phyloP scores from a whole-genome alignment of 345 rosid species.

The Arabidopsis arenosa region DNA sequence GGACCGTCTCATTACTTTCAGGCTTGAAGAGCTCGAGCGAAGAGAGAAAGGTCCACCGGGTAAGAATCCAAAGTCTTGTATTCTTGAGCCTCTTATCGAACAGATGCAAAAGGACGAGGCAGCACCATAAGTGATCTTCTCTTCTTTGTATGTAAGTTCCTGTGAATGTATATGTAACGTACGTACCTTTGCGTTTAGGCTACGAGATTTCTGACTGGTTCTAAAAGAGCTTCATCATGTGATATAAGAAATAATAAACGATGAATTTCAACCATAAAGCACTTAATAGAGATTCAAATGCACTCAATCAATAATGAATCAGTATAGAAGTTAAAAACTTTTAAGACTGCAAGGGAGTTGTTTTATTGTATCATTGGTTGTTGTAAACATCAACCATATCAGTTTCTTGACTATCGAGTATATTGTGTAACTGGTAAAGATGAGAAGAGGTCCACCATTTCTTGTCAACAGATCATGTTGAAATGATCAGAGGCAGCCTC shows the following conservation, averaged over 20 bases:
- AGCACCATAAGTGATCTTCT: constrained; percentile 24
- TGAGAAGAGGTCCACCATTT: constrained; percentile 17
- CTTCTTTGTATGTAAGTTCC: constrained; percentile 6
- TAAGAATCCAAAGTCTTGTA: constrained; percentile 76
- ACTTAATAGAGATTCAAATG: not conserved
- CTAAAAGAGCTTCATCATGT: constrained; percentile 32
- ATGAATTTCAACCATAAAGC: constrained; percentile 23
- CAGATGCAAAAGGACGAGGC: constrained; percentile 43
- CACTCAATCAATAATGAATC: constrained; percentile 20
- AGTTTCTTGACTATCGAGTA: constrained; percentile 34
- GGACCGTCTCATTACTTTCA: constrained; percentile 79
- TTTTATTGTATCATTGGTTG: constrained; percentile 4
- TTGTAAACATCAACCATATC: constrained; percentile 32
- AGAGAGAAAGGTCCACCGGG: constrained; percentile 87
- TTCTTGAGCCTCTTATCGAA: constrained; percentile 62
- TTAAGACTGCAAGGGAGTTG: constrained; percentile 1
- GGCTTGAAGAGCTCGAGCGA: constrained; percentile 81
- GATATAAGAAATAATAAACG: constrained; percentile 30
- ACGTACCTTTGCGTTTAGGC: constrained; percentile 42
- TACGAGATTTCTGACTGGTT: constrained; percentile 34
- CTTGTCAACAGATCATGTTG: constrained; percentile 28
- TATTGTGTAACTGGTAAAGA: constrained; percentile 33
- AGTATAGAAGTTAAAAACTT: not conserved
- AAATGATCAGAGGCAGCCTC: constrained; percentile 66
- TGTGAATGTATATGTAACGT: constrained; percentile 38